phyloP scores from a whole-genome alignment of 805 yeast genomes.

The Blastobotrys chiropterorum region DNA sequence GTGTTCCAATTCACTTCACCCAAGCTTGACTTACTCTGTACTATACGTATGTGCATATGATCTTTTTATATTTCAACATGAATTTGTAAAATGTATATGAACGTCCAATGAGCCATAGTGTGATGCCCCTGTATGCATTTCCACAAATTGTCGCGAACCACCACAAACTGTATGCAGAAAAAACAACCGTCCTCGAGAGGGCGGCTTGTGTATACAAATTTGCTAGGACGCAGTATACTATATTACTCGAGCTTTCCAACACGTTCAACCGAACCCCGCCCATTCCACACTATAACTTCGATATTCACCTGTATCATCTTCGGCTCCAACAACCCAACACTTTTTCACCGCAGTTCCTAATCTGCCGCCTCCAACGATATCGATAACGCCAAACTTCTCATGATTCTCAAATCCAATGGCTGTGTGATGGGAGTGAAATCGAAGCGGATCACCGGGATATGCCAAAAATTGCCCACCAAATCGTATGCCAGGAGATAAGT shows the following conservation, averaged over 20 bases:
- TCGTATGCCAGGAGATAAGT: slow-evolving; percentile 75
- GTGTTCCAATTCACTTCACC: slow-evolving; percentile 27
- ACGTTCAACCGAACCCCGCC: slow-evolving; percentile 94
- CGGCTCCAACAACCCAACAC: slow-evolving; percentile 52
- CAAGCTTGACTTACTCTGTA: neutral
- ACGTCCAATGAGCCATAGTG: too few relatives aligned
- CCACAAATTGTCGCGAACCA: too few relatives aligned
- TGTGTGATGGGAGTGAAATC: slow-evolving; percentile 83
- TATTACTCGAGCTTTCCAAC: too few relatives aligned
- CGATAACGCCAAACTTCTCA: slow-evolving; percentile 49
- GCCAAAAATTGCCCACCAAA: slow-evolving; percentile 88
- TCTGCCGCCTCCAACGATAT: slow-evolving; percentile 78
- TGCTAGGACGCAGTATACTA: too few relatives aligned
- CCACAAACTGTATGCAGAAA: too few relatives aligned
- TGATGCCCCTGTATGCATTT: too few relatives aligned
- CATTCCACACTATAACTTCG: slow-evolving; percentile 74
- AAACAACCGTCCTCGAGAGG: slow-evolving; percentile 98
- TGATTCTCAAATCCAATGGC: slow-evolving; percentile 47
- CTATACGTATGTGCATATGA: neutral
- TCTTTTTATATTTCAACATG: too few relatives aligned
- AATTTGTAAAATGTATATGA: too few relatives aligned
- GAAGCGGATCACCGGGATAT: slow-evolving; percentile 90
- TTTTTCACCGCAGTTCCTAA: slow-evolving; percentile 91
- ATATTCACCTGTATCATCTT: slow-evolving; percentile 26
- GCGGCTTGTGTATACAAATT: slow-evolving; percentile 52